Percentiles rank a stretch among this genome's conserved stretches.
phyloP scores from a whole-genome alignment of 2,329 filamentous ascomycete genomes.

The Phyllosticta citribraziliensis region DNA sequence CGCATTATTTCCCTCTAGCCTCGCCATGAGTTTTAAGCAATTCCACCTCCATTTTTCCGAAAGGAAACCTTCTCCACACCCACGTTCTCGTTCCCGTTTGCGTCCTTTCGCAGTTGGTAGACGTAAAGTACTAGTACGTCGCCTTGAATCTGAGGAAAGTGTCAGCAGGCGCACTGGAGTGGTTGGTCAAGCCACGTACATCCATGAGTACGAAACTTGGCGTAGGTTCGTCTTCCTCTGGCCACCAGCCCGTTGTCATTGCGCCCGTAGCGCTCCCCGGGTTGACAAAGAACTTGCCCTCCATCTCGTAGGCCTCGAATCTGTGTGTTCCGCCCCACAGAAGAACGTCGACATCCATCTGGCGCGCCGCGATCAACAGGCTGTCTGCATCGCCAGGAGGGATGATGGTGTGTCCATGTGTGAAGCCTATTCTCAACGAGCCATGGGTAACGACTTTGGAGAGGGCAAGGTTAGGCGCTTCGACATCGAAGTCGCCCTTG shows the following conservation, averaged over 20 bases:
- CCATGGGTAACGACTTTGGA: constrained; percentile 64
- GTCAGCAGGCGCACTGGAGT: background rate
- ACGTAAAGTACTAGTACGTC: constrained; percentile 94
- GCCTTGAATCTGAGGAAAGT: constrained; percentile 64
- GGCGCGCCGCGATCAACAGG: constrained; percentile 55
- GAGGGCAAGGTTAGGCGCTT: constrained; percentile 54
- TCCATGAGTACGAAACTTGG: constrained; percentile 98
- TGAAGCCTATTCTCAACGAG: constrained; percentile 58
- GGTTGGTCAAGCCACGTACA: constrained; percentile 48
- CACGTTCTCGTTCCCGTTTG: constrained; percentile 42
- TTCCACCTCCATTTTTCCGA: constrained; percentile 38
- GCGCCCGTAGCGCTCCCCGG: constrained; percentile 59
- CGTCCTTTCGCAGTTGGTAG: constrained; percentile 53
- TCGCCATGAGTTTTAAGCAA: constrained; percentile 17
- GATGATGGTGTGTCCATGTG: constrained; percentile 62
- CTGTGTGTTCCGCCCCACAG: constrained; percentile 61
- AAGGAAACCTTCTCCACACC: constrained; percentile 48
- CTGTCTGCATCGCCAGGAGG: constrained; percentile 58
- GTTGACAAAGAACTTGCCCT: constrained; percentile 63
- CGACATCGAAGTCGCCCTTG: constrained; percentile 60
- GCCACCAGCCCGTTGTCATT: constrained; percentile 50
- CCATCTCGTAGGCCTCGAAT: constrained; percentile 63
- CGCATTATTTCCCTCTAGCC: background rate
- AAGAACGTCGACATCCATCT: constrained; percentile 62
- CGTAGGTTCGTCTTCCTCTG: constrained; percentile 54